Conservation (phyloP, 768 basidiomycete species). For the Crucibulum laeve region DNA sequence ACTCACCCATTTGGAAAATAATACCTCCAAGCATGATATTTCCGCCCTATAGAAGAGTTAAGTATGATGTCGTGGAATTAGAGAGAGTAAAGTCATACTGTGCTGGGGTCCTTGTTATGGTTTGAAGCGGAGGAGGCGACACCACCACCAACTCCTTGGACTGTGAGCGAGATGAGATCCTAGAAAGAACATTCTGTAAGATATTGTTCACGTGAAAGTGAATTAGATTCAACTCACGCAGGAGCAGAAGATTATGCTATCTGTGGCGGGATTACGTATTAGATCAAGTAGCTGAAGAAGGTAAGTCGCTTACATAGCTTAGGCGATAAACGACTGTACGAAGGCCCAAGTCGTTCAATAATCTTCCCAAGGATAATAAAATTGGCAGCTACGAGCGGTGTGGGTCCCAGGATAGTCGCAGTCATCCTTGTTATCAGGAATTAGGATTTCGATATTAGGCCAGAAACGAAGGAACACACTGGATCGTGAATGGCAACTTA, state of each 20-base stretch:
- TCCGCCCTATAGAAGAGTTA: conserved; percentile 13
- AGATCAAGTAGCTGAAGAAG: background rate
- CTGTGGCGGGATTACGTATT: conserved; percentile 14
- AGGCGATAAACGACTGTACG: conserved; percentile 46
- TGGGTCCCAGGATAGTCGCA: conserved; percentile 48
- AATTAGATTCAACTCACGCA: conserved; percentile 20
- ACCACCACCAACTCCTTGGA: conserved; percentile 65
- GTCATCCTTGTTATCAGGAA: conserved; percentile 24
- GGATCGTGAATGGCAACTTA: conserved; percentile 29
- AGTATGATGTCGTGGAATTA: background rate
- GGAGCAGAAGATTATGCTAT: conserved; percentile 32
- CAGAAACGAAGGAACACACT: conserved; percentile 26
- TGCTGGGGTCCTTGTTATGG: conserved; percentile 8
- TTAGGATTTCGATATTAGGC: background rate
- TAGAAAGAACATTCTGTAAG: conserved; percentile 3
- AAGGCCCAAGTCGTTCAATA: conserved; percentile 34
- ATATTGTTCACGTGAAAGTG: background rate
- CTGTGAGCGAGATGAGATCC: conserved; percentile 55
- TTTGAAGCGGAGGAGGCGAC: conserved; percentile 35
- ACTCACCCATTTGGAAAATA: conserved; percentile 33
- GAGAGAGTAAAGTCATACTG: conserved; percentile 2
- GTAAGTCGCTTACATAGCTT: conserved; percentile 28
- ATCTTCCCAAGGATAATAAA: conserved; percentile 51
- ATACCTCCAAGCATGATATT: conserved; percentile 44
- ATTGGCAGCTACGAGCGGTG: conserved; percentile 51